phyloP scores from a whole-genome alignment of 2,329 filamentous ascomycete genomes.

The Chaetomium sp. region DNA sequence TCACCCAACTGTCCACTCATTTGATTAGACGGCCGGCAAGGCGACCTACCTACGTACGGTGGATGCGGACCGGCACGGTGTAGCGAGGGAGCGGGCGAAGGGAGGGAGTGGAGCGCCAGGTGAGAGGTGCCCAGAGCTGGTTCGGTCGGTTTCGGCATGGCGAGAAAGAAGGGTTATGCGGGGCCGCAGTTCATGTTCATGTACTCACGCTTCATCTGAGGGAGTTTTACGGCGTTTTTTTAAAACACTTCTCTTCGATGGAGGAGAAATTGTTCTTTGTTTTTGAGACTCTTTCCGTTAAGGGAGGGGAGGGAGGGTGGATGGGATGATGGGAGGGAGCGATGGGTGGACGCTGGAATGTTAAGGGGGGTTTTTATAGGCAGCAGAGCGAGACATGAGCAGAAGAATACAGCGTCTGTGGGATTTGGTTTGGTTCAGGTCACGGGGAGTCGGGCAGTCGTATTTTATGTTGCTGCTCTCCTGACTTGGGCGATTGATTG shows the following conservation, averaged over 20 bases:
- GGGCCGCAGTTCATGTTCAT: neutral
- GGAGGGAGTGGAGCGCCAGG: too few relatives aligned
- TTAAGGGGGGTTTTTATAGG: neutral
- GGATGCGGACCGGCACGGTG: neutral
- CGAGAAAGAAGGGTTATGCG: neutral
- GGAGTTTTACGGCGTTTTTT: conserved; percentile 21
- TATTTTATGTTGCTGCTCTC: neutral
- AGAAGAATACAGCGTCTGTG: conserved; percentile 10
- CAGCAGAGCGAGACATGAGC: neutral
- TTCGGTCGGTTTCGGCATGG: neutral
- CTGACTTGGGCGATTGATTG: neutral
- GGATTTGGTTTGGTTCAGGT: neutral
- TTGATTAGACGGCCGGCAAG: neutral
- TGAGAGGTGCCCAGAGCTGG: neutral
- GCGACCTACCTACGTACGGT: too few relatives aligned
- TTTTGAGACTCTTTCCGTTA: neutral
- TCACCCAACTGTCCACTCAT: conserved; percentile 14
- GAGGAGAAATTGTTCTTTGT: conserved; percentile 3
- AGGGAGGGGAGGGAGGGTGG: neutral
- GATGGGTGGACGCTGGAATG: neutral
- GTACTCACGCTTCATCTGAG: conserved; percentile 21
- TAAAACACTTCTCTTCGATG: conserved; percentile 1
- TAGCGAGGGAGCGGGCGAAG: neutral
- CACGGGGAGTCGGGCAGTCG: neutral
- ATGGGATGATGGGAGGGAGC: neutral